These are phyloP conservation scores for Penicillium sp. DNA, from an alignment of 2,329 filamentous ascomycete genomes.

Conservation along the genomic window DNA sequence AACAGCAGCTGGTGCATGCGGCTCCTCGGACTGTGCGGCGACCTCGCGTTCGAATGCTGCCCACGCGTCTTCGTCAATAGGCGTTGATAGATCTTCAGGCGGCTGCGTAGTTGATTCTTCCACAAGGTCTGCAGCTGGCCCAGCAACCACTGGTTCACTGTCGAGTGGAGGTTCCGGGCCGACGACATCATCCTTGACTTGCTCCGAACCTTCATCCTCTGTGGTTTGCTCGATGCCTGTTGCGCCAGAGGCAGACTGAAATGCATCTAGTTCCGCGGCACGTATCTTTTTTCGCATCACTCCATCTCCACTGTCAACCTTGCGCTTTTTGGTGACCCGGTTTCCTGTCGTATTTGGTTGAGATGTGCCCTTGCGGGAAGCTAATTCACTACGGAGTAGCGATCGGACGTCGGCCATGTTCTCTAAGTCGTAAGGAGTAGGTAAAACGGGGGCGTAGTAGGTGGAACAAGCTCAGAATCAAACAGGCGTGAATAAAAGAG, in stretches of 20 bases:
- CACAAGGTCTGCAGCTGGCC: constrained; percentile 7
- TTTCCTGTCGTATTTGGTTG: constrained; percentile 41
- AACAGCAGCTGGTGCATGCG: constrained; percentile 30
- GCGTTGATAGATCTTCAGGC: constrained; percentile 14
- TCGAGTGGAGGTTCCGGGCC: constrained; percentile 21
- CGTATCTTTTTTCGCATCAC: constrained; percentile 45
- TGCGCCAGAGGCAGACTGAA: constrained; percentile 31
- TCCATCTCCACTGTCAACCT: constrained; percentile 45
- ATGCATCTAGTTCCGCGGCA: constrained; percentile 30
- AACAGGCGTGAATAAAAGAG: constrained; percentile 13
- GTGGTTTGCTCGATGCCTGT: constrained; percentile 23
- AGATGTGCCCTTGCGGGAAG: constrained; percentile 67
- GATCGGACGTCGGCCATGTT: constrained; percentile 76
- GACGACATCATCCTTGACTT: constrained; percentile 23
- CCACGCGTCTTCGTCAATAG: constrained; percentile 75
- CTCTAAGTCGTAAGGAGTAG: not conserved
- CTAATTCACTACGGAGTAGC: constrained; percentile 73
- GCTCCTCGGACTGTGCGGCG: constrained; percentile 45
- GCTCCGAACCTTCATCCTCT: constrained; percentile 27
- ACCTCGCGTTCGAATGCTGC: constrained; percentile 84
- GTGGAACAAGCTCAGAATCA: constrained; percentile 3
- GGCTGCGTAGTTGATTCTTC: constrained; percentile 5
- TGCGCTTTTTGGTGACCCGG: constrained; percentile 53
- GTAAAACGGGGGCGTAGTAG: not conserved
- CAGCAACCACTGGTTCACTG: constrained; percentile 8